Evolutionary conservation across 2,329 filamentous ascomycete genomes (phyloP), one percentile per base, ranked within the genome.

Genomic region (Cadophora sp.): DNA sequence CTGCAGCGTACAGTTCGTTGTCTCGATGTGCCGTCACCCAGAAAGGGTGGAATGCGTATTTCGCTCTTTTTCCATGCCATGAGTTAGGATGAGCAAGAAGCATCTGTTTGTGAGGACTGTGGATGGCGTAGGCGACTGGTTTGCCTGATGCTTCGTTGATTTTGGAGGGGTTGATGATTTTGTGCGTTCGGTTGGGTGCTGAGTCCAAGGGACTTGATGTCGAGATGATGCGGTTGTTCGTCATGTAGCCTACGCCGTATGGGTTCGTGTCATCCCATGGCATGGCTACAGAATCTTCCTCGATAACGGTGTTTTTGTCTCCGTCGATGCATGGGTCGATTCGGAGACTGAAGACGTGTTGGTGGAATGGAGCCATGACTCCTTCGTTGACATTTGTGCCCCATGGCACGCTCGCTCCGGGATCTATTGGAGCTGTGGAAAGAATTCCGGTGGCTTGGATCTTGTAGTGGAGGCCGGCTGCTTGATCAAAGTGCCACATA

Each of bases 41-140:
- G 2, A 97, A 89, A 2, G 93, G 91, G 75, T 97, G 93, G 41
- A 93, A 82, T 0, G 94, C 93, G 74, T 97, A 97, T 0, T 91
- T 93, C 2, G 94, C 94, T 20, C 94, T 85, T 81, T 96, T 96
- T 91, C 93, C 96, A 6, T 96, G 93, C 45, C 97, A 79, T 2
- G 91, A 89, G 7, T 89, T 89, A 66, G 91, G 87, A 80, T 93
- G 94, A 1, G 94, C 93, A 13, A 97, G 81, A 24, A 97, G 81
- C 0, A 84, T 81, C 0, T 94, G 91, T 0, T 94, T 90, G 73
- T 96, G 92, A 33, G 93, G 84, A 76, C 91, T 94, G 55, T 97
- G 92, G 3, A 97, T 87, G 82, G 97, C 96, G 78, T 97, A 97
- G 59, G 87, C 89, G 0, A 90, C 88, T 0, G 93, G 92, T 80